Evolutionary conservation across 345 rosid species (phyloP), one percentile per base, ranked within the genome.

Genomic region (Camelina laxa): DNA sequence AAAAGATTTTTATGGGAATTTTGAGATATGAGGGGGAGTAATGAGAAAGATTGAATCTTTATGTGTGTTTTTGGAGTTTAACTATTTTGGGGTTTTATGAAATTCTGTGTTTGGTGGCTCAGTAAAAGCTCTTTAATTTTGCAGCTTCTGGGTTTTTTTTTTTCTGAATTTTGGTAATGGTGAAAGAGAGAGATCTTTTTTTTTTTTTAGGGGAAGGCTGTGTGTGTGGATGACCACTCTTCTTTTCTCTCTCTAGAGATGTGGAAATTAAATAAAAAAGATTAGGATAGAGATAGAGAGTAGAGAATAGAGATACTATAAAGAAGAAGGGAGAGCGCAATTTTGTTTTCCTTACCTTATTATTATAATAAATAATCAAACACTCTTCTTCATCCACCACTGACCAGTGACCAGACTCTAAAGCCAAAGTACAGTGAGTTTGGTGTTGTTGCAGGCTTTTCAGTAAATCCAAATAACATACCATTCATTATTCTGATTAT

Each of bases 61-160:
- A n/a, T 54, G 22, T 60, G 9, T 19, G 33, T 61, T 6, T 6
- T 47, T 70, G 56, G 33, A 74, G 39, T 31, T 57, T 58, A 19
- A 19, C 50, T 20, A 7, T 42, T 13, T 24, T 38, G 11, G 41
- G 41, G 41, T 2, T 10, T 45, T 80, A 64, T 64, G 31, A 48
- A 74, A 65, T 54, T 15, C 59, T 75, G 65, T 36, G 84, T 75
- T 81, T 77, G 75, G 75, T 78, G 79, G 77, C 31, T 75, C 56
- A 56, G 70, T 41, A 59, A 66, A 59, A 59, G 76, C 70, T 63
- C 63, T 59, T 55, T 36, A 51, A 33, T 49, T 50, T 53, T 72
- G 58, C 55, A n/a, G 13, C 36, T 17, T 67, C 47, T 59, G 51
- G 24, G 68, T 67, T 39, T 75, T 50, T 75, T 57, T 67, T 39